Conservation (phyloP, 2,329 filamentous ascomycete genomes). For the Fusarium tanahbumbuense region DNA sequence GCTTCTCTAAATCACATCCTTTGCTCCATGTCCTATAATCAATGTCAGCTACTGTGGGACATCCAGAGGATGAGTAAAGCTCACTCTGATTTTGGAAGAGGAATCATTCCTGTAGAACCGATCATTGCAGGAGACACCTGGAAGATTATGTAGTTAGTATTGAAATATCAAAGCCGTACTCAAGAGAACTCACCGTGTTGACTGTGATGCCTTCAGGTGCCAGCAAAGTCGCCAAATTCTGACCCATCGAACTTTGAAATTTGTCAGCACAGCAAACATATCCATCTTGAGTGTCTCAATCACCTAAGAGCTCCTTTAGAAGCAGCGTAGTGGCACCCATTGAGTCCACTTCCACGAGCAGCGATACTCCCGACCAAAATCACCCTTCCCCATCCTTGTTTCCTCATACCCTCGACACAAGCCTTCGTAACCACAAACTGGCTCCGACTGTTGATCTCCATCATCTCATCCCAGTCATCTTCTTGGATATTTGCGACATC, state of each 20-base stretch:
- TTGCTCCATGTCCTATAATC: conserved; percentile 47
- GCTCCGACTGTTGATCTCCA: conserved; percentile 51
- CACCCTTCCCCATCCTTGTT: conserved; percentile 49
- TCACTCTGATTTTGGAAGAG: conserved; percentile 48
- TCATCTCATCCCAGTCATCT: conserved; percentile 53
- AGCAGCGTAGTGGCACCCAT: conserved; percentile 53
- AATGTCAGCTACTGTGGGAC: neutral
- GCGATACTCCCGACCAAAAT: conserved; percentile 52
- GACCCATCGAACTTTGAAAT: conserved; percentile 49
- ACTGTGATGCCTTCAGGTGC: conserved; percentile 51
- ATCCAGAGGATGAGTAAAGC: neutral
- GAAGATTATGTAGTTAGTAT: neutral
- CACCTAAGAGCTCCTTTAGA: conserved; percentile 49
- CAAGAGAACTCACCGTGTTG: conserved; percentile 45
- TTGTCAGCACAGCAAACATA: neutral
- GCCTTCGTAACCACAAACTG: conserved; percentile 52
- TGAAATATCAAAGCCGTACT: neutral
- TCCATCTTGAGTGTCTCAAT: neutral
- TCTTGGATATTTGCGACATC: conserved; percentile 50
- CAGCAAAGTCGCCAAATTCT: conserved; percentile 50
- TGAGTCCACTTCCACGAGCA: conserved; percentile 49
- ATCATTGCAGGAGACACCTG: conserved; percentile 54
- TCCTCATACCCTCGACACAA: conserved; percentile 48
- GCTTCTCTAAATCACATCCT: conserved; percentile 46
- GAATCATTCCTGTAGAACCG: conserved; percentile 52